phyloP scores from a whole-genome alignment of 345 rosid genomes.

The Mangifera indica region DNA sequence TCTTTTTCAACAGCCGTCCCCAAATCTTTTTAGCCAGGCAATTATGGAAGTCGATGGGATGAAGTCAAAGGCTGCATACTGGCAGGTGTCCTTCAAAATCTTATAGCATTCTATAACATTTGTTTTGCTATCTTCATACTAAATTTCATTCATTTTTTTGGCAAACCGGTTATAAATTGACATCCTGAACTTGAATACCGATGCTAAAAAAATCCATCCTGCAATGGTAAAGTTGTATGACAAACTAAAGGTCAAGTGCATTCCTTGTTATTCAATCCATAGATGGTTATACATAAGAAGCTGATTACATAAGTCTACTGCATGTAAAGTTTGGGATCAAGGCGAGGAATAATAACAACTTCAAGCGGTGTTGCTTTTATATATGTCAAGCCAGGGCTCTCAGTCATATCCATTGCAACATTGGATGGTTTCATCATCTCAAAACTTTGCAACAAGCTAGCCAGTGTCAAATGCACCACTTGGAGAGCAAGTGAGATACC shows the following conservation, averaged over 20 bases:
- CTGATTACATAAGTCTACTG: neutral
- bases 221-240: too few relatives aligned
- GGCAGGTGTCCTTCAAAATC: neutral
- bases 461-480: conserved; percentile 37
- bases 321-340: conserved; percentile 16
- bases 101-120: neutral
- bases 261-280: too few relatives aligned
- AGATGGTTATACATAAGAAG: too few relatives aligned
- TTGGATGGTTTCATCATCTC: conserved; percentile 25
- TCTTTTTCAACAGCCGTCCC: neutral
- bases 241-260: too few relatives aligned
- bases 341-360: conserved; percentile 35
- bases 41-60: neutral
- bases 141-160: neutral
- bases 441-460: conserved; percentile 41
- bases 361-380: conserved; percentile 44
- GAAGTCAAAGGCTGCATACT: neutral
- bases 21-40: neutral
- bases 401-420: conserved; percentile 36
- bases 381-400: conserved; percentile 28
- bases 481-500: conserved; percentile 28
- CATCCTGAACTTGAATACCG: neutral
- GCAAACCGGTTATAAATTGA: neutral
- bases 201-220: neutral
- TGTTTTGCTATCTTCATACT: neutral